Conservation (phyloP, 2,329 filamentous ascomycete genomes). For the Calonectria pteridis region DNA sequence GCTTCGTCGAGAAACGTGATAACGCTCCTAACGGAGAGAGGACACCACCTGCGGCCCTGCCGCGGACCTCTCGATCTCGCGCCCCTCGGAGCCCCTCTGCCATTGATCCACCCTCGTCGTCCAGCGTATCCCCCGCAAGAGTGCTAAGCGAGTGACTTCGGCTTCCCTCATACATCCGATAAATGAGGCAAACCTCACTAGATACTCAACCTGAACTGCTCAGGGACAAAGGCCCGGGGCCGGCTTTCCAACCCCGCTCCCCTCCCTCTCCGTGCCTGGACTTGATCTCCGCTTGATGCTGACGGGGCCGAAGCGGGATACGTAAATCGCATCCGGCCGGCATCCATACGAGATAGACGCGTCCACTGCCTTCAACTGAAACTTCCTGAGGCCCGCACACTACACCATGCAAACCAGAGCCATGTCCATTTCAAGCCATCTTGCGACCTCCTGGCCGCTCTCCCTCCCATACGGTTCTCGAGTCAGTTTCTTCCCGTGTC, state of each 20-base stretch:
- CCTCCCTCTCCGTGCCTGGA: slow-evolving; percentile 1
- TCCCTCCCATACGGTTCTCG: background rate
- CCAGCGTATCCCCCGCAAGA: background rate
- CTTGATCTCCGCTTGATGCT: background rate
- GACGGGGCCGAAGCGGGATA: background rate
- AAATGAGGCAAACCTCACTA: background rate
- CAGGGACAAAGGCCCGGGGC: background rate
- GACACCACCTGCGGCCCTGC: background rate
- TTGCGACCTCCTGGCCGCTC: background rate
- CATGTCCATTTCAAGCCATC: background rate
- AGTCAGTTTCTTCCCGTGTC: background rate
- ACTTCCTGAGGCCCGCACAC: background rate
- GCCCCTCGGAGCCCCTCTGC: background rate
- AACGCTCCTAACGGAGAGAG: slow-evolving; percentile 12
- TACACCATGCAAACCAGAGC: background rate
- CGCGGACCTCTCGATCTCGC: background rate
- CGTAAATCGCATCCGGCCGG: background rate
- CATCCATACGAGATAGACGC: slow-evolving; percentile 1
- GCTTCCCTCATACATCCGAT: background rate
- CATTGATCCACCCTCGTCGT: slow-evolving; percentile 5
- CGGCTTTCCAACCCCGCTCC: background rate
- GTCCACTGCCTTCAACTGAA: background rate
- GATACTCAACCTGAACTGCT: background rate
- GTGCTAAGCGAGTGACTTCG: slow-evolving; percentile 1
- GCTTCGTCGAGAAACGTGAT: slow-evolving; percentile 17